phyloP scores from a whole-genome alignment of 2,329 filamentous ascomycete genomes.

The Calonectria ilicicola region DNA sequence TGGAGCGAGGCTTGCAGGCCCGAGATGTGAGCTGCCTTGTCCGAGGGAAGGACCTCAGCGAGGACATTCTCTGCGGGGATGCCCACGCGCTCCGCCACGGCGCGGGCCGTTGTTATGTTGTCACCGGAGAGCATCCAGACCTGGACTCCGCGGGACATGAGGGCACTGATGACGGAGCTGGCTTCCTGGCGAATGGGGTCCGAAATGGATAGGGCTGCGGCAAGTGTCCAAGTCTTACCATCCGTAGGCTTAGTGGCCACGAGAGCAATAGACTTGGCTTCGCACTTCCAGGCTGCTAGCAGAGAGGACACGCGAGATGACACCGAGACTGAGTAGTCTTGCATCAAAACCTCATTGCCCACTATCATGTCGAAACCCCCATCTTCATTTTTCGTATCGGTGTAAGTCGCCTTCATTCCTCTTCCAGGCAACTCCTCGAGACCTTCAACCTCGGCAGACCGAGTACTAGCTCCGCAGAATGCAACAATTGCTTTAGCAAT shows the following conservation, averaged over 20 bases:
- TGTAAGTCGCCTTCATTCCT: slow-evolving; percentile 72
- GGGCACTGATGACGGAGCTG: slow-evolving; percentile 69
- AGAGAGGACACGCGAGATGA: slow-evolving; percentile 47
- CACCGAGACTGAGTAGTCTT: slow-evolving; percentile 57
- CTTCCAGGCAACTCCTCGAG: slow-evolving; percentile 79
- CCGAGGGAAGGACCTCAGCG: slow-evolving; percentile 85
- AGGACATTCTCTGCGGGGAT: slow-evolving; percentile 82
- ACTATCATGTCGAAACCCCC: slow-evolving; percentile 66
- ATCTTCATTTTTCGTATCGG: slow-evolving; percentile 34
- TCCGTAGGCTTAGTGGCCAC: slow-evolving; percentile 56
- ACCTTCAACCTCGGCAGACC: slow-evolving; percentile 49
- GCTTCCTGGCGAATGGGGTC: slow-evolving; percentile 86
- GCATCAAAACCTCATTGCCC: slow-evolving; percentile 80
- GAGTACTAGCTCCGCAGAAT: slow-evolving; percentile 63
- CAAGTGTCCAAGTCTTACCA: slow-evolving; percentile 60
- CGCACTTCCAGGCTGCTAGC: slow-evolving; percentile 68
- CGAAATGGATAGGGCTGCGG: slow-evolving; percentile 79
- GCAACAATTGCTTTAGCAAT: slow-evolving; percentile 77
- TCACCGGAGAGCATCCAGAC: slow-evolving; percentile 96
- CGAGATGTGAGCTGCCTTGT: slow-evolving; percentile 81
- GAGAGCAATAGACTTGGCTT: slow-evolving; percentile 75
- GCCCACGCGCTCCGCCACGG: slow-evolving; percentile 80
- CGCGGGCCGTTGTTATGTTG: slow-evolving; percentile 84
- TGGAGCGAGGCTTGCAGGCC: slow-evolving; percentile 68
- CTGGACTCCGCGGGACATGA: slow-evolving; percentile 74